phyloP scores from a whole-genome alignment of 2,329 filamentous ascomycete species.

The Colletotrichum plurivorum region DNA sequence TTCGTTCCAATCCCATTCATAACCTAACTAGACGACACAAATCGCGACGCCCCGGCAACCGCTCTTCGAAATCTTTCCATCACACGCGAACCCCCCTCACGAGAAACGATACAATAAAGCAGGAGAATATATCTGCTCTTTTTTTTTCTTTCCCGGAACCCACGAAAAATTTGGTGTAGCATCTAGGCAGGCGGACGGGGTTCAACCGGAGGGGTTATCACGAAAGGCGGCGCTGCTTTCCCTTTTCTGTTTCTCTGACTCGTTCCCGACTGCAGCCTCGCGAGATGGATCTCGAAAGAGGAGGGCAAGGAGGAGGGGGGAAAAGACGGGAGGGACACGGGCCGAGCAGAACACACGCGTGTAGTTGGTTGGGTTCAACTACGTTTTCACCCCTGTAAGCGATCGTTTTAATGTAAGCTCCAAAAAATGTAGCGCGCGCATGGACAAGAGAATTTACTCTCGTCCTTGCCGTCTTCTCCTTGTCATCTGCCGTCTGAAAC shows the following conservation, averaged over 20 bases:
- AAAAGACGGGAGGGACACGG: slow-evolving; percentile 6
- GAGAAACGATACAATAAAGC: slow-evolving; percentile 33
- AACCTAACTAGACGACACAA: slow-evolving; percentile 36
- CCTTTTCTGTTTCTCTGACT: slow-evolving; percentile 16
- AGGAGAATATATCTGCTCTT: background rate
- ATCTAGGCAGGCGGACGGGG: slow-evolving; percentile 32
- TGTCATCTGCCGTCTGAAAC: background rate
- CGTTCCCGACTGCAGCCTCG: slow-evolving; percentile 12
- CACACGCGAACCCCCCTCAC: slow-evolving; percentile 34
- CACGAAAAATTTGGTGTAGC: slow-evolving; percentile 31
- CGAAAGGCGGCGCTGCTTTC: slow-evolving; percentile 27
- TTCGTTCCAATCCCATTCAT: slow-evolving; percentile 17
- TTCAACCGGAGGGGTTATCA: slow-evolving; percentile 13
- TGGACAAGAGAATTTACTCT: slow-evolving; percentile 11
- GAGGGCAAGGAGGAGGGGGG: slow-evolving; percentile 23
- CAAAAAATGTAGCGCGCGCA: slow-evolving; percentile 10
- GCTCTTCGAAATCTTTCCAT: slow-evolving; percentile 7
- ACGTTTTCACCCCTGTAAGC: slow-evolving; percentile 34
- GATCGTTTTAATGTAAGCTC: slow-evolving; percentile 37
- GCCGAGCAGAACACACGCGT: slow-evolving; percentile 12
- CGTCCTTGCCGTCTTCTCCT: background rate
- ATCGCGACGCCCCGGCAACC: slow-evolving; percentile 28
- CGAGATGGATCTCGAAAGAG: background rate
- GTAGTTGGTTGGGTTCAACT: slow-evolving; percentile 36
- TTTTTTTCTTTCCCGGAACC: slow-evolving; percentile 23